phyloP scores from a whole-genome alignment of 768 basidiomycete genomes.

The Russula compacta region DNA sequence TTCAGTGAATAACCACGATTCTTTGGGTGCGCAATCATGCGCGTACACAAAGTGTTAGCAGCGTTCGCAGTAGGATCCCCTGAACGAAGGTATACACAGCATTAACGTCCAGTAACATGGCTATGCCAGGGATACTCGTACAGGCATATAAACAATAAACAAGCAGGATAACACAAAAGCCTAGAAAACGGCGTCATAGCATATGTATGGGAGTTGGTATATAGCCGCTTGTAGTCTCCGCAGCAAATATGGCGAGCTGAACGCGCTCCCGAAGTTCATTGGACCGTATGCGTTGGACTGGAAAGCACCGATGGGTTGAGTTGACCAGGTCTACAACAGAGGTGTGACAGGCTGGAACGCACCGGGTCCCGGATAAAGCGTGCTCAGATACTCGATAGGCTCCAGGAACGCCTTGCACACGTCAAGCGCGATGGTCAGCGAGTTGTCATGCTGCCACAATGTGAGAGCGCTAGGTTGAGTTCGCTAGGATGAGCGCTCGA shows the following conservation, averaged over 20 bases:
- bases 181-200: background rate
- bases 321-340: background rate
- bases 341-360: background rate
- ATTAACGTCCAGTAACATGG: background rate
- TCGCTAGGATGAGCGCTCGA: background rate
- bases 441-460: slow-evolving; percentile 49
- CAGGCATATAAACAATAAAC: background rate
- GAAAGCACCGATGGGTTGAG: background rate
- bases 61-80: background rate
- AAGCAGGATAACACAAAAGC: background rate
- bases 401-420: slow-evolving; percentile 48
- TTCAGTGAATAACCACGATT: slow-evolving; percentile 7
- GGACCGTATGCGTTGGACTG: slow-evolving; percentile 2
- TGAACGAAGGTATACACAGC: background rate
- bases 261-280: slow-evolving; percentile 5
- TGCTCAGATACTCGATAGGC: slow-evolving; percentile 25
- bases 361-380: slow-evolving; percentile 14
- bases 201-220: background rate
- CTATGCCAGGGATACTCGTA: background rate
- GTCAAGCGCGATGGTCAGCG: slow-evolving; percentile 48
- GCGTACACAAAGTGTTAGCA: background rate
- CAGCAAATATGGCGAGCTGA: background rate
- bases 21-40: background rate
- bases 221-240: slow-evolving; percentile 1
- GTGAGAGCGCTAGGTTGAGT: slow-evolving; percentile 35